A percentile compares a stretch with the other conserved stretches of the same genome.
phyloP scores from a whole-genome alignment of 495 filamentous ascomycete genomes.

The Neurospora sp. region DNA sequence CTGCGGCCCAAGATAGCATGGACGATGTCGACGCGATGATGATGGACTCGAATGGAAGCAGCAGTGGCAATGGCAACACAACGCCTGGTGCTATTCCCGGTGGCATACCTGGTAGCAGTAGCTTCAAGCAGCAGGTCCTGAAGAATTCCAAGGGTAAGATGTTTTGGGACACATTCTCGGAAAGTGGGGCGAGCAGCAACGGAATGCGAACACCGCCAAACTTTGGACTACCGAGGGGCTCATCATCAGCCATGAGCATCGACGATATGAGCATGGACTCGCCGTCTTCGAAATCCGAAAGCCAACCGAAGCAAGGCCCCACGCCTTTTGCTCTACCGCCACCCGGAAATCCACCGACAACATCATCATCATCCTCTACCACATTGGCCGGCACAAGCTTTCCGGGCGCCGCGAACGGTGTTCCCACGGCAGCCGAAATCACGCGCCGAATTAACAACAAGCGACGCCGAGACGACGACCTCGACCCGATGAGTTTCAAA shows the following conservation, averaged over 20 bases:
- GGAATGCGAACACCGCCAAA: slow-evolving; percentile 47
- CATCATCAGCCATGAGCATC: slow-evolving; percentile 49
- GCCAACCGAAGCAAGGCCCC: slow-evolving; percentile 6
- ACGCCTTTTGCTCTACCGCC: neutral
- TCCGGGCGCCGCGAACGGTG: slow-evolving; percentile 36
- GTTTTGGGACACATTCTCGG: slow-evolving; percentile 72
- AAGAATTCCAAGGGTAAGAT: slow-evolving; percentile 59
- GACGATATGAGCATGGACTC: slow-evolving; percentile 74
- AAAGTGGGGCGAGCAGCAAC: slow-evolving; percentile 37
- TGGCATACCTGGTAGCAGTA: slow-evolving; percentile 23
- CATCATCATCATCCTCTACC: neutral
- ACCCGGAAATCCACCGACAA: neutral
- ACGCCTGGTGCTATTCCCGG: slow-evolving; percentile 11
- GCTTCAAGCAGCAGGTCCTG: slow-evolving; percentile 62
- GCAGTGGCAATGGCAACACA: slow-evolving; percentile 33
- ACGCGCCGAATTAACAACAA: slow-evolving; percentile 60
- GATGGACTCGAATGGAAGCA: slow-evolving; percentile 33
- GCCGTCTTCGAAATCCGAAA: slow-evolving; percentile 37
- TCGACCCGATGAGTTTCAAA: slow-evolving; percentile 84
- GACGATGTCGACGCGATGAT: slow-evolving; percentile 53
- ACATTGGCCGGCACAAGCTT: slow-evolving; percentile 11
- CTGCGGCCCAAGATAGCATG: slow-evolving; percentile 32
- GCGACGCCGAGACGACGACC: slow-evolving; percentile 80
- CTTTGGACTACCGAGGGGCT: slow-evolving; percentile 39
- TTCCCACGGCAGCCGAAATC: slow-evolving; percentile 52